Conservation (phyloP, 2,329 filamentous ascomycete genomes). For the Colletotrichum sp. region DNA sequence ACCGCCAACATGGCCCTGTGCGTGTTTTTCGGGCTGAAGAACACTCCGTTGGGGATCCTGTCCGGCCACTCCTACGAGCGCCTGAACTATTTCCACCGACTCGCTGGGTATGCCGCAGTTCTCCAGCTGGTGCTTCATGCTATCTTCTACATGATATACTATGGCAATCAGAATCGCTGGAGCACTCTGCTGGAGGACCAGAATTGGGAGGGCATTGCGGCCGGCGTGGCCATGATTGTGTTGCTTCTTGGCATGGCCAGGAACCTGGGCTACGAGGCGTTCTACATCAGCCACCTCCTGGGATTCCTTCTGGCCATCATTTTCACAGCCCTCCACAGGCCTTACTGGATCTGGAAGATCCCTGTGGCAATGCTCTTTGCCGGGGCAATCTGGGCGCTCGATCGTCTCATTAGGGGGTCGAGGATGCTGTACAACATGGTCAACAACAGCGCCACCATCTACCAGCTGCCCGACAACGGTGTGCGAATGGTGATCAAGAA, state of each 20-base stretch:
- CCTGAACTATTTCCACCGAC: constrained; percentile 51
- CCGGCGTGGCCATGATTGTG: constrained; percentile 41
- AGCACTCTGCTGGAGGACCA: constrained; percentile 29
- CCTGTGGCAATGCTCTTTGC: constrained; percentile 43
- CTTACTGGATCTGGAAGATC: constrained; percentile 39
- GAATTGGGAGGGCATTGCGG: constrained; percentile 39
- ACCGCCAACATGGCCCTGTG: constrained; percentile 44
- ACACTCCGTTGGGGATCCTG: constrained; percentile 47
- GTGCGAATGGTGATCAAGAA: constrained; percentile 51
- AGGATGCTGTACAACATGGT: constrained; percentile 33
- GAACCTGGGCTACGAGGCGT: constrained; percentile 49
- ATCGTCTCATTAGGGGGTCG: constrained; percentile 44
- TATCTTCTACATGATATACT: constrained; percentile 35
- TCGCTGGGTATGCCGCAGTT: constrained; percentile 48
- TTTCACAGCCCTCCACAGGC: constrained; percentile 48
- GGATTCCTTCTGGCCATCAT: constrained; percentile 46
- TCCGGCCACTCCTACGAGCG: constrained; percentile 48
- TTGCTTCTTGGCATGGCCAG: constrained; percentile 37
- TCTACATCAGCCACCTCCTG: constrained; percentile 48
- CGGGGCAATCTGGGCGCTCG: constrained; percentile 45
- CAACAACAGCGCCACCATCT: constrained; percentile 45
- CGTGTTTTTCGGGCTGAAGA: constrained; percentile 51
- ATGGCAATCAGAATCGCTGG: constrained; percentile 26
- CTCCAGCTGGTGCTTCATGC: constrained; percentile 40
- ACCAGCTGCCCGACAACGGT: constrained; percentile 48